Base-by-base conservation (phyloP, 495 filamentous ascomycete species). In the Diplogelasinospora grovesii region DNA sequence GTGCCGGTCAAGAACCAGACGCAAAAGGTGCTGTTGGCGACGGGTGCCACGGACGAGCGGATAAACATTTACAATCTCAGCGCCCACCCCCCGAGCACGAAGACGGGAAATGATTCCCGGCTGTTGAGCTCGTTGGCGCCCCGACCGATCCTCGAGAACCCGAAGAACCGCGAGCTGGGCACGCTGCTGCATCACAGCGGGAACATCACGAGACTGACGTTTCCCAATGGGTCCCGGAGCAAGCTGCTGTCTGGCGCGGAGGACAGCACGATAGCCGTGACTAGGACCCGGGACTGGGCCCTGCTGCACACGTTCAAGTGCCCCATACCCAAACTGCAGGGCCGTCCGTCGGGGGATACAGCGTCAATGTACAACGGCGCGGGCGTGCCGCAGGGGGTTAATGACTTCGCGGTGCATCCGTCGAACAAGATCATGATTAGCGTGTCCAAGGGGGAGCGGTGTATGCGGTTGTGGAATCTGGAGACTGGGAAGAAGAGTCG, bases 401-500 rank as follows among this genome's bases (percentile, higher is more conserved):
- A 95, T 53, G 88, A 89, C 56, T 87, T 97, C 65, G 89, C 93
- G 8, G 80, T 97, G 4, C 93, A 99, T 53, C 93, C 92, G 3
- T 89, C 83, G 62, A 85, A 89, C 75, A 97, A 96, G 67, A 74
- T 99, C 38, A 92, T 95, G 80, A 73, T 99, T 32, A 89, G 78
- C 52, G 89, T 97, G 3, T 80, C 84, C 20, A 84, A 80, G 45
- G 89, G 89, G 27, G 93, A 97, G 69, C 75, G 78, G 38, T 88
- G 79, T 51, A 89, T 99, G 84, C 69, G 92, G 47, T 66, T 97
- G 45, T 99, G 92, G 92, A 97, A 99, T 53, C 55, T 99, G 35
- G 86, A 95, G 52, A 97, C 92, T 20, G 93, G 89, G 3, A 93
- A 88, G 70, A 96, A 94, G 61, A 87, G 87, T 13, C 85, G 88